Conservation (phyloP, 2,329 filamentous ascomycete species). For the Hymenoscyphus fraxineus region DNA sequence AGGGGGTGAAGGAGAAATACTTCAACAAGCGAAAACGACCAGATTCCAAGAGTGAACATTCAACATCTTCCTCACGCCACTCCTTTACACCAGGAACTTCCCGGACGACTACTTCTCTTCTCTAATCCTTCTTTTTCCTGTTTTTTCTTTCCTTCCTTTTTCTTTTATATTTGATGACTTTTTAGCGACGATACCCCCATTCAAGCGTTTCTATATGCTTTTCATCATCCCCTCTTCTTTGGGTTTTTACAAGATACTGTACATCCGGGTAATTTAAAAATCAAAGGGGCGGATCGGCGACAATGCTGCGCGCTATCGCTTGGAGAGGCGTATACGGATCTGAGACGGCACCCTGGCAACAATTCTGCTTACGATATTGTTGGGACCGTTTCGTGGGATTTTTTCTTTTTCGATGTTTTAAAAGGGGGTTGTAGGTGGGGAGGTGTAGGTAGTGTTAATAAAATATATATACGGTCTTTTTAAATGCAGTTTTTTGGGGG, state of each 20-base stretch:
- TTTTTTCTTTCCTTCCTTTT: conserved; percentile 17
- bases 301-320: conserved; percentile 47
- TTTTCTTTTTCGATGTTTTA: too few relatives aligned
- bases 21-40: conserved; percentile 25
- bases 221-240: conserved; percentile 34
- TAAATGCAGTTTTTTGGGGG: too few relatives aligned
- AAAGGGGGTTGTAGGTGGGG: neutral
- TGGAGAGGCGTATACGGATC: conserved; percentile 45
- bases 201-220: conserved; percentile 52
- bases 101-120: neutral
- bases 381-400: conserved; percentile 31
- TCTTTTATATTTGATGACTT: conserved; percentile 21
- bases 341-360: conserved; percentile 40
- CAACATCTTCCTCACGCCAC: conserved; percentile 20
- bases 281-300: conserved; percentile 31
- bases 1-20: conserved; percentile 11
- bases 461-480: too few relatives aligned
- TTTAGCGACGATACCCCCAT: conserved; percentile 49
- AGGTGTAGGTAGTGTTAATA: neutral
- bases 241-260: conserved; percentile 7
- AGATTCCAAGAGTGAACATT: conserved; percentile 15
- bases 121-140: conserved; percentile 5
- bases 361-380: conserved; percentile 53
- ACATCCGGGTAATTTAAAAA: too few relatives aligned
- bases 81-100: neutral